Evolutionary conservation across 2,329 filamentous ascomycete species (phyloP).

Genomic region (Xylaria sp.): DNA sequence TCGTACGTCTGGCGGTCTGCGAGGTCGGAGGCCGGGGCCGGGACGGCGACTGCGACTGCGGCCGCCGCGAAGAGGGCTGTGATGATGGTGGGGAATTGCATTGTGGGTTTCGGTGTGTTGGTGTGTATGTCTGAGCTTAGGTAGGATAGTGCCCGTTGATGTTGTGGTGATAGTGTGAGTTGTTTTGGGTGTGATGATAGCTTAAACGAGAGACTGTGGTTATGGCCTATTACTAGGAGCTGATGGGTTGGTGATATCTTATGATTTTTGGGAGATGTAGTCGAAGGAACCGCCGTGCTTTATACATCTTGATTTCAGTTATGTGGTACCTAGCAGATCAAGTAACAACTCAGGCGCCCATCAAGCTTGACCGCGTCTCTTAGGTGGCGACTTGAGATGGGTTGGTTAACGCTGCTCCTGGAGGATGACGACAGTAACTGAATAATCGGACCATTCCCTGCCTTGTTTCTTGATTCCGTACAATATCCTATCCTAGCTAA

Average conservation of each 20-base stretch:
- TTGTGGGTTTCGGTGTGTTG: constrained; percentile 35
- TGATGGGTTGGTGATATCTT: constrained; percentile 11
- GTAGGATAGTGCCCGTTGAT: no score
- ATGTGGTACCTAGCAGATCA: not conserved
- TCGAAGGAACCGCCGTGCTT: constrained; percentile 10
- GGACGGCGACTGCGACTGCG: constrained; percentile 39
- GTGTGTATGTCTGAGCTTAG: not conserved
- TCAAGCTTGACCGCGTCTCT: not conserved
- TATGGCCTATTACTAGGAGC: not conserved
- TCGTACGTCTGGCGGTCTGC: constrained; percentile 47
- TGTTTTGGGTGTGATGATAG: not conserved
- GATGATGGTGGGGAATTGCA: constrained; percentile 41
- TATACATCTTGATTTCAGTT: constrained; percentile 16
- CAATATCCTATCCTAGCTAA: constrained; percentile 1
- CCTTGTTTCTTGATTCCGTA: constrained; percentile 15
- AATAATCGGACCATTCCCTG: not conserved
- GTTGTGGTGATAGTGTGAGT: not conserved
- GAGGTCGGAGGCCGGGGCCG: constrained; percentile 35
- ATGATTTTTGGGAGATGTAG: not conserved
- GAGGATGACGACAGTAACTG: constrained; percentile 25
- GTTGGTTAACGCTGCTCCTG: not conserved
- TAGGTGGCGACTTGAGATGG: not conserved
- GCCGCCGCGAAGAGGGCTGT: constrained; percentile 40
- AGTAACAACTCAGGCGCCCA: not conserved
- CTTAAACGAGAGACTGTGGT: not conserved